These are phyloP conservation scores for Psilocybe cubensis DNA, from an alignment of 768 basidiomycete genomes.

Conservation along the genomic window DNA sequence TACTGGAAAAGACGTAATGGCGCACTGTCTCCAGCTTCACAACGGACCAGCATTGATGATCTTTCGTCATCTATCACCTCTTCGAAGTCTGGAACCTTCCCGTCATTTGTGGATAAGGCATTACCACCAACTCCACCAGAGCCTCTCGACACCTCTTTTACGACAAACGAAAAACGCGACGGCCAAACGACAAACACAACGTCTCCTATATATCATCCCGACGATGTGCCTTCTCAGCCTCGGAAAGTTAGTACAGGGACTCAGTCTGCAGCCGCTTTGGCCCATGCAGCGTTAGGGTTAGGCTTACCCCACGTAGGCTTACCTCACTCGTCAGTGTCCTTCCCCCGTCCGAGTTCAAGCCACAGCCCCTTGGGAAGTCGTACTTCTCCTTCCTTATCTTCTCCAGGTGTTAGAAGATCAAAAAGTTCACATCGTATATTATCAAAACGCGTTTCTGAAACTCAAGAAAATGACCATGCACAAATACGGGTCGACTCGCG, in stretches of 20 bases:
- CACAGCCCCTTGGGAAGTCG: constrained; percentile 46
- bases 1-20: constrained; percentile 60
- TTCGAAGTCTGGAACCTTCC: constrained; percentile 19
- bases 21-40: constrained; percentile 19
- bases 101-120: constrained; percentile 46
- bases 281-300: constrained; percentile 61
- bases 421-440: constrained; percentile 53
- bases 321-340: constrained; percentile 48
- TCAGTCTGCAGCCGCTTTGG: constrained; percentile 44
- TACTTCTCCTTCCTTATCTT: constrained; percentile 20
- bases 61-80: constrained; percentile 12
- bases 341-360: constrained; percentile 51
- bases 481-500: constrained; percentile 23
- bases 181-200: constrained; percentile 1
- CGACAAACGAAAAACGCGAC: neutral
- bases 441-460: constrained; percentile 27
- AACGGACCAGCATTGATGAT: constrained; percentile 8
- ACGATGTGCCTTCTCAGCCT: neutral
- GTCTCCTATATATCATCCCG: constrained; percentile 1
- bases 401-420: constrained; percentile 43
- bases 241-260: constrained; percentile 15
- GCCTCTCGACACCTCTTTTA: constrained; percentile 1
- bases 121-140: constrained; percentile 52
- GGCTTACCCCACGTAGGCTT: constrained; percentile 56
- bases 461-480: constrained; percentile 20